Conservation (phyloP, 306 rosid species). For the Leucaena leucocephala region DNA sequence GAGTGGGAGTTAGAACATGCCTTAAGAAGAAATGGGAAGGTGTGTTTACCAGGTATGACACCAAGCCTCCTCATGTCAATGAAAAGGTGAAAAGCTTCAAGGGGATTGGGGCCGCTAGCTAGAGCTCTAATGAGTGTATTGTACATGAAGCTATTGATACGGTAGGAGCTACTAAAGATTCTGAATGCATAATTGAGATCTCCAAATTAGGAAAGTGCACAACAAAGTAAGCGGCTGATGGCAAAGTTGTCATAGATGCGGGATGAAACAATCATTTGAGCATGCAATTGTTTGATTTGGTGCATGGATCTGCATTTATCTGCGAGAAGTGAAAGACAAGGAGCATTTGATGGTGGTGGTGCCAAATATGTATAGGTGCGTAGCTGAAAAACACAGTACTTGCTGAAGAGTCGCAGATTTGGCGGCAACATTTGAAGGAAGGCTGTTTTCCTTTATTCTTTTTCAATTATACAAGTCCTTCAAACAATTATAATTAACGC, state of each 20-base stretch:
- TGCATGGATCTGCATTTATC: slow-evolving; percentile 40
- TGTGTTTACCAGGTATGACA: slow-evolving; percentile 48
- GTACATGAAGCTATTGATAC: slow-evolving; percentile 52
- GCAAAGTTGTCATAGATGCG: slow-evolving; percentile 46
- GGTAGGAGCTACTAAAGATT: slow-evolving; percentile 28
- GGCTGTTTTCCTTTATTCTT: not conserved
- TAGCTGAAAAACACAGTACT: not conserved
- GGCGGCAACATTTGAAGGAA: slow-evolving; percentile 41
- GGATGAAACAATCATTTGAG: slow-evolving; percentile 44
- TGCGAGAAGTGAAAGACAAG: slow-evolving; percentile 36
- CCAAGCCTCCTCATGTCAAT: slow-evolving; percentile 41
- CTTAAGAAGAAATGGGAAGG: slow-evolving; percentile 54
- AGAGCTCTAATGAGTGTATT: slow-evolving; percentile 52
- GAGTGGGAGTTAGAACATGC: slow-evolving; percentile 36
- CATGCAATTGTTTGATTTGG: slow-evolving; percentile 47
- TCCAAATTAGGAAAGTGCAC: slow-evolving; percentile 38
- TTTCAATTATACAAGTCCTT: not conserved
- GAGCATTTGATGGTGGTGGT: slow-evolving; percentile 20
- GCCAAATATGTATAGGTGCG: slow-evolving; percentile 1
- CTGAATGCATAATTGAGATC: slow-evolving; percentile 42
- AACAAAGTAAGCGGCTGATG: slow-evolving; percentile 46
- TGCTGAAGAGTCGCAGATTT: slow-evolving; percentile 19
- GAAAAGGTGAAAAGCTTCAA: slow-evolving; percentile 35
- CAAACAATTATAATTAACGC: not conserved
- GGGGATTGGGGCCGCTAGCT: slow-evolving; percentile 26